Conservation (phyloP, 139 green algal species). For the Micractinium conductrix region DNA sequence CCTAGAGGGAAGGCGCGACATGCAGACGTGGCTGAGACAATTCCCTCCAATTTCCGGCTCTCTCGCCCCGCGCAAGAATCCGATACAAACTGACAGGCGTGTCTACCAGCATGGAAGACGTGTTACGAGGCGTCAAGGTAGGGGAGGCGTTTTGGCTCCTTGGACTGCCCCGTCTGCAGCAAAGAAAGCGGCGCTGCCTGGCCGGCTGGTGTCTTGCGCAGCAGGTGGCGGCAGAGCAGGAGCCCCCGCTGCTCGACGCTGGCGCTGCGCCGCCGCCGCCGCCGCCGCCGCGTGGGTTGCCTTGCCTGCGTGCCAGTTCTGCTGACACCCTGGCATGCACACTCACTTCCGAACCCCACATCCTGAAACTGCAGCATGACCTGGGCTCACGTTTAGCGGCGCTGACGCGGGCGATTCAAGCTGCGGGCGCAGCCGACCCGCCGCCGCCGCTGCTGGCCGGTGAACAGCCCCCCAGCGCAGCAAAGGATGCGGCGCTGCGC, state of each 20-base stretch:
- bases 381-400: neutral
- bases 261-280: too few species aligned
- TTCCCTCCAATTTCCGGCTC: too few species aligned
- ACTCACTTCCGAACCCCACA: neutral
- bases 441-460: neutral
- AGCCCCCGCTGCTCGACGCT: neutral
- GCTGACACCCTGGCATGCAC: neutral
- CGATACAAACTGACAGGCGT: too few species aligned
- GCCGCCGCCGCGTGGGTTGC: neutral
- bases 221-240: too few species aligned
- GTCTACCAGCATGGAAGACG: too few species aligned
- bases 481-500: neutral
- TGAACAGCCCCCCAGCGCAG: neutral
- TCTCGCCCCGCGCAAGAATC: too few species aligned
- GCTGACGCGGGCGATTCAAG: neutral
- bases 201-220: too few species aligned
- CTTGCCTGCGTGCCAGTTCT: neutral
- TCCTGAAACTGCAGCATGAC: slow-evolving; percentile 1
- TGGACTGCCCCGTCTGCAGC: too few species aligned
- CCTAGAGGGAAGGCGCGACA: too few species aligned
- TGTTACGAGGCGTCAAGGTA: too few species aligned
- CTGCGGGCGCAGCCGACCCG: neutral
- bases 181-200: neutral
- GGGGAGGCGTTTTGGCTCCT: too few species aligned
- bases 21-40: too few species aligned